Conservation (phyloP, 371 early-diverging fungal species). For the Mortierella sp. region DNA sequence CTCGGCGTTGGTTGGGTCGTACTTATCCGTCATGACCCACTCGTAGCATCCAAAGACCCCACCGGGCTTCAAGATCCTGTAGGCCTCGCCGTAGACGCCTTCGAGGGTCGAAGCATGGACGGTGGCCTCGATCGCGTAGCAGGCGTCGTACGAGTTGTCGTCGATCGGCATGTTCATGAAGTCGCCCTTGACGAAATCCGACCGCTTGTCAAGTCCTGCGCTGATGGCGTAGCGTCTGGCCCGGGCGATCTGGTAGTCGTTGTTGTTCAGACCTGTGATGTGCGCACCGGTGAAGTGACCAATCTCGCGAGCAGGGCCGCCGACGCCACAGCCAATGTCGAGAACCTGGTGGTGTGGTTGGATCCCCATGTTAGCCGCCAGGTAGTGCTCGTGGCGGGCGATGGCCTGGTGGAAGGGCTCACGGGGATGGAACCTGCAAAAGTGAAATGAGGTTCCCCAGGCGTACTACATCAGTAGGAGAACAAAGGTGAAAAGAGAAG, state of each 20-base stretch:
- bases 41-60: conserved; percentile 92
- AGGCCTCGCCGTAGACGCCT: conserved; percentile 90
- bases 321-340: conserved; percentile 95
- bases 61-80: conserved; percentile 93
- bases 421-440: conserved; percentile 83
- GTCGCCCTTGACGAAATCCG: conserved; percentile 85
- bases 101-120: conserved; percentile 88
- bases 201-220: conserved; percentile 70
- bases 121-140: conserved; percentile 95
- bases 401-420: conserved; percentile 86
- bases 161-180: conserved; percentile 94
- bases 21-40: conserved; percentile 92
- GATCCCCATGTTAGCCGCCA: conserved; percentile 83
- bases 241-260: conserved; percentile 92
- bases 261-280: conserved; percentile 95
- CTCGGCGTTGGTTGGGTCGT: conserved; percentile 78
- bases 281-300: conserved; percentile 90
- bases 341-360: conserved; percentile 77
- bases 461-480: conserved; percentile 64
- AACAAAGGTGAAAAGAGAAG: not conserved
- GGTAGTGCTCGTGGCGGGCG: conserved; percentile 92
- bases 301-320: conserved; percentile 95
- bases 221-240: conserved; percentile 80
- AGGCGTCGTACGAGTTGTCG: conserved; percentile 84
- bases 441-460: conserved; percentile 95